phyloP scores from a whole-genome alignment of 139 green algal species.

The Coccomyxa sp. region DNA sequence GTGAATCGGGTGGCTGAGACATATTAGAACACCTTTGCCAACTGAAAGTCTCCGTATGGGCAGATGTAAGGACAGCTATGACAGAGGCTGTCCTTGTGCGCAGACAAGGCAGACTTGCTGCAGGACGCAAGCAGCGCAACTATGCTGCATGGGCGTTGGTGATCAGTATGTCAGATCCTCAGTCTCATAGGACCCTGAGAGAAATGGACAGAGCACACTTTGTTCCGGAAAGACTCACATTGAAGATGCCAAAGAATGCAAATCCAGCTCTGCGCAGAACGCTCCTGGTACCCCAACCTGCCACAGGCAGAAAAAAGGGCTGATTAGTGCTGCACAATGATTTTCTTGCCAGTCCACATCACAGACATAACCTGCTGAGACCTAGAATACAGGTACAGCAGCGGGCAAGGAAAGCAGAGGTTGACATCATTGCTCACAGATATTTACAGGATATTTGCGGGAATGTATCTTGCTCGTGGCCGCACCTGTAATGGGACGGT shows the following conservation, averaged over 20 bases:
- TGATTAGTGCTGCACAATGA: not conserved
- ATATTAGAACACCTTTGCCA: too few species aligned
- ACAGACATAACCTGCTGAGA: too few species aligned
- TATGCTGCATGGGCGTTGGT: not conserved
- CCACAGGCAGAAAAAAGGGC: not conserved
- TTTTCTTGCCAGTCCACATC: too few species aligned
- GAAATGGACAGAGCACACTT: not conserved
- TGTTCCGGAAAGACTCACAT: too few species aligned
- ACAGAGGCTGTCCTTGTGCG: too few species aligned
- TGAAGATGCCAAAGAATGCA: constrained; percentile 64
- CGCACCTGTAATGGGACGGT: constrained; percentile 44
- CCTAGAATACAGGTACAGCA: too few species aligned
- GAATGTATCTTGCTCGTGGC: too few species aligned
- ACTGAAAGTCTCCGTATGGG: too few species aligned
- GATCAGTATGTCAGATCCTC: not conserved
- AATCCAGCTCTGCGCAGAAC: constrained; percentile 52
- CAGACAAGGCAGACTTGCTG: not conserved
- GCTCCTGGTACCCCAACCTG: constrained; percentile 37
- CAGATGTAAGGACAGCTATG: too few species aligned
- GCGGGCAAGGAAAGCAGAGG: too few species aligned
- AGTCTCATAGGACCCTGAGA: not conserved
- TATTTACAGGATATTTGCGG: not conserved
- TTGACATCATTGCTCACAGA: too few species aligned
- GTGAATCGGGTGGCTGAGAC: too few species aligned
- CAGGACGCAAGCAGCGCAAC: not conserved